Base-by-base conservation (phyloP, 352 stramenopile genomes). In the Phytophthora multivora region DNA sequence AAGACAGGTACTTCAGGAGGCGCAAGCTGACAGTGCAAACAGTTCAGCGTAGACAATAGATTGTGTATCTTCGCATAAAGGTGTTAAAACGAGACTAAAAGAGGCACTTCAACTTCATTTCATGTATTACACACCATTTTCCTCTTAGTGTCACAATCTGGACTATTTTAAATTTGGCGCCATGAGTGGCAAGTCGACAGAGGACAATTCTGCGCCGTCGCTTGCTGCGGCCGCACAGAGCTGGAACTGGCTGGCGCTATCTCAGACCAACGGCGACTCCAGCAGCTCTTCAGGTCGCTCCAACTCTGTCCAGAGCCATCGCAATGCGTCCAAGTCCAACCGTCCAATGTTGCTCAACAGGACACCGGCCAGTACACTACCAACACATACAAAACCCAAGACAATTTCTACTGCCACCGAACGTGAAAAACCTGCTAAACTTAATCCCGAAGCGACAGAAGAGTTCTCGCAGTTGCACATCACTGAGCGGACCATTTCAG, bases 381-480 rank as follows among this genome's bases (percentile, higher is more conserved):
- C n/a, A 11, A 7, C 52, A 10, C 30, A 61, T 33, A 4, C 55
- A 30, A 58, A 62, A 18, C 15, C 36, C 45, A 63, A 59, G 26
- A 52, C 51, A 36, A 67, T 63, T 0, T 61, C 50, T 63, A 69
- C 42, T 30, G 33, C 26, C 28, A 68, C 65, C 7, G 31, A 60
- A 36, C 19, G 38, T 25, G 4, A 31, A 28, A 45, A 66, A 43
- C 30, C 65, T 46, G 40, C 39, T 0, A 61, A 74, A 56, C 28
- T 33, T 43, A 58, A 76, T 58, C 35, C 18, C 1, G 23, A 63
- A 56, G 51, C 60, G 10, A 28, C 77, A 12, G 83, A 91, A 60
- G 45, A 46, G 43, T 95, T 87, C 59, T 95, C 83, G 21, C 45
- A 46, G 23, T 56, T 95, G 45, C 77, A 80, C 38, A 90, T 95